Evolutionary conservation across 2,329 filamentous ascomycete species (phyloP).

Genomic region (Epichloe hybrida): DNA sequence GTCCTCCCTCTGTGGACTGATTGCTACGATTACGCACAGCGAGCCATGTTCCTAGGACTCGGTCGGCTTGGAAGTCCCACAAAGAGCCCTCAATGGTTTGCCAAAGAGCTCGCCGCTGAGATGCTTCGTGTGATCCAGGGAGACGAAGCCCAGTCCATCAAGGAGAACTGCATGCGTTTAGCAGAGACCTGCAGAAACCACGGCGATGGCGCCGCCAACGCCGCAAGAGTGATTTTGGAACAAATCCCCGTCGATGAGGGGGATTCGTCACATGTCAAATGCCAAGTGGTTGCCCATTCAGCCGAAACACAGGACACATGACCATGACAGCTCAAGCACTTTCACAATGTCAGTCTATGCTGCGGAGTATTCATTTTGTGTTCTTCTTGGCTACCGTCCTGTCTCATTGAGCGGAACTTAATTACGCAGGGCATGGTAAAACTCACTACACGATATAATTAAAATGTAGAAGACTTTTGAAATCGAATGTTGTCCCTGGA

Average conservation of each 20-base stretch:
- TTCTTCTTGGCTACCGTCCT: too few relatives aligned
- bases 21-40: conserved; percentile 30
- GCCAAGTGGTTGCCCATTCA: too few relatives aligned
- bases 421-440: too few relatives aligned
- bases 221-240: neutral
- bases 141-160: neutral
- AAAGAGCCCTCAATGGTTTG: conserved; percentile 11
- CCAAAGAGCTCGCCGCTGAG: neutral
- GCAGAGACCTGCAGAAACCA: neutral
- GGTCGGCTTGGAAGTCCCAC: conserved; percentile 17
- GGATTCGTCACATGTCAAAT: neutral
- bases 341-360: too few relatives aligned
- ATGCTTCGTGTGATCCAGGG: neutral
- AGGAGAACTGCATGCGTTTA: neutral
- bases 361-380: too few relatives aligned
- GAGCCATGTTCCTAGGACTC: conserved; percentile 28
- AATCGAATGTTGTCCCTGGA: too few relatives aligned
- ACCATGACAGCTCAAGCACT: too few relatives aligned
- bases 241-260: neutral
- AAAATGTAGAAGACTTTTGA: too few relatives aligned
- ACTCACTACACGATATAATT: too few relatives aligned
- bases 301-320: too few relatives aligned
- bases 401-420: too few relatives aligned
- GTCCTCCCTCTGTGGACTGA: conserved; percentile 31
- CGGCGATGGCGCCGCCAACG: neutral